Evolutionary conservation across 129 eudicot genomes (phyloP).

Genomic region (Mikania micrantha): DNA sequence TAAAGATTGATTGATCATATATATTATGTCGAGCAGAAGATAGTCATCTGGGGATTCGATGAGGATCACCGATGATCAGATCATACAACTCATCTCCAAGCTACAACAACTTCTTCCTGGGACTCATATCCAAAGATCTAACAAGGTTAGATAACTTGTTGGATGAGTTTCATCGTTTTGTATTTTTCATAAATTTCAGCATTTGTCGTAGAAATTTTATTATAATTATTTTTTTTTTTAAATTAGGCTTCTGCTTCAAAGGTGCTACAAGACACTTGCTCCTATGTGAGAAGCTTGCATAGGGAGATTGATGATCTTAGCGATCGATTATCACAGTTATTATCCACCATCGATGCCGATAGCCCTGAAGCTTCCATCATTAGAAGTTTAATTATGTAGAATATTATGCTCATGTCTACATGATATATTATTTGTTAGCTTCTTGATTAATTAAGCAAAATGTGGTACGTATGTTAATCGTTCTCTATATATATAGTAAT

Average conservation of each 20-base stretch:
- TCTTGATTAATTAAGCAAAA: slow-evolving; percentile 24
- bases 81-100: slow-evolving; percentile 75
- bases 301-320: slow-evolving; percentile 79
- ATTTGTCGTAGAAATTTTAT: background rate
- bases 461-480: slow-evolving; percentile 6
- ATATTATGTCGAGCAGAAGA: slow-evolving; percentile 77
- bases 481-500: slow-evolving; percentile 13
- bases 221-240: background rate
- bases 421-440: slow-evolving; percentile 17
- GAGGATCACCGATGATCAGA: slow-evolving; percentile 79
- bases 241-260: slow-evolving; percentile 65
- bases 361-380: slow-evolving; percentile 73
- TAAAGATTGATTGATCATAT: background rate
- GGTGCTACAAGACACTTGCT: slow-evolving; percentile 73
- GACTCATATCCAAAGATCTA: slow-evolving; percentile 67
- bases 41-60: slow-evolving; percentile 46
- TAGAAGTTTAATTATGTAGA: slow-evolving; percentile 56
- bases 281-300: slow-evolving; percentile 63
- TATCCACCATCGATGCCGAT: slow-evolving; percentile 57
- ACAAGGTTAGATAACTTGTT: slow-evolving; percentile 40
- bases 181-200: background rate
- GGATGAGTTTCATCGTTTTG: background rate
- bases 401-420: background rate
- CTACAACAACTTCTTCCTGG: slow-evolving; percentile 80
- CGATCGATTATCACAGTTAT: slow-evolving; percentile 58